Evolutionary conservation across 345 rosid genomes (phyloP), one percentile per base, ranked within the genome.

Genomic region (Pelargonium nanum): DNA sequence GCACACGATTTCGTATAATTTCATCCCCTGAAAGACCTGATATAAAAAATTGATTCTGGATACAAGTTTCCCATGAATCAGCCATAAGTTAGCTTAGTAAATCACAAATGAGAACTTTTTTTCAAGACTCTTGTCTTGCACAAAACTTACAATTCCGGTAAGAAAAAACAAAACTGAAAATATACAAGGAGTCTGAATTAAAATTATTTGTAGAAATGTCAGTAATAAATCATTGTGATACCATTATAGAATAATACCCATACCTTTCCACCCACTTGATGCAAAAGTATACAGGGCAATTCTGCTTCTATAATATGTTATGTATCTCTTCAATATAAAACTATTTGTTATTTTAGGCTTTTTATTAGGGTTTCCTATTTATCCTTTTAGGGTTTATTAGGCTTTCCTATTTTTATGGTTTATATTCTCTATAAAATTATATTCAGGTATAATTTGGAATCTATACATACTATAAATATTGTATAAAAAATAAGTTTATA

Each of bases 31-130:
- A 80, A 72, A 94, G 97, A 73, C 99, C 97, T 83, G 97, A 94
- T 79, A 94, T 90, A 67, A 94, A 90, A 81, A 94, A 94, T 73
- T 94, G 99, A 83, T 94, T 94, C 99, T 94, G 87, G 81, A 74
- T 77, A 75, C 72, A 66, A 30, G 71, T 70, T 55, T 66, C 71
- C 84, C 78, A 58, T 68, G 70, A 74, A 71, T 58, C 44, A 67
- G 70, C 61, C 58, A 66, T 19, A 61, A 64, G 82, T 80, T 75
- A 89, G 78, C 62, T 57, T 63, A 50, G 61, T 50, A 40, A 61
- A 65, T 54, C 16, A 57, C 50, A 13, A 4, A 55, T 24, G 40
- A 26, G 34, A 40, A 30, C n/a, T 25, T 23, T 22, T 23, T 22
- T 12, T 30, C 54, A 69, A 21, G 22, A 69, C 32, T 55, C 30